Base-by-base conservation (phyloP, 192 early-diverging fungal genomes). In the Podila minutissima region DNA sequence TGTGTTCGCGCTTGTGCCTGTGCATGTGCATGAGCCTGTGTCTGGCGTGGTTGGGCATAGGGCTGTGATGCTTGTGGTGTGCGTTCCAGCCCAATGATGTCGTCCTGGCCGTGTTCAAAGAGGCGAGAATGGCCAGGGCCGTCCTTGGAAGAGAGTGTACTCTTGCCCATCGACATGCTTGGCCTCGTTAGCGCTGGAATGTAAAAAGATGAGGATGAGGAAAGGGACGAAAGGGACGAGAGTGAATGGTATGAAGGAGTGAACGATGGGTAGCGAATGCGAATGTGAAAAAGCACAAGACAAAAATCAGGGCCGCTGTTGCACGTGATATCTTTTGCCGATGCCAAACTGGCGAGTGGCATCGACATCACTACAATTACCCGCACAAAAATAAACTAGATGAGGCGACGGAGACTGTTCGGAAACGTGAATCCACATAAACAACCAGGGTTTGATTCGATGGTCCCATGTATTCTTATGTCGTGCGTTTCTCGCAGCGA, bases 21-120 rank as follows among this genome's bases (percentile, higher is more conserved):
- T 58, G 62, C 28, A 67, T 59, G 55, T 49, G 31, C 26, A 49
- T 55, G 67, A 51, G 26, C 48, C 51, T 48, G 51, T 22, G 61
- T 26, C 0, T 66, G 57, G 19, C 53, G 62, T 49, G 29, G 31
- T 24, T 12, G 66, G 8, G n/a, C 15, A 8, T 57, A 50, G n/a
- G 7, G 51, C 33, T 19, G 22, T 10, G 17, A 33, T 37, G 3
- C 31, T 57, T 33, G 51, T 22, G 53, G 22, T 32, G 58, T 46
- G 15, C 11, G 35, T 64, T 35, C 50, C 24, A 22, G 19, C 49
- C 22, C 17, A 31, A 41, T n/a, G 5, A 6, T 10, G 41, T 66
- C 28, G 17, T 35, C n/a, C 38, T 49, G 35, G 19, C 19, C 28
- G 9, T 32, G 37, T 65, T 49, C 46, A n/a, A 32, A 63, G 13